phyloP scores from a whole-genome alignment of 306 rosid genomes.

The Vachellia collinsii region DNA sequence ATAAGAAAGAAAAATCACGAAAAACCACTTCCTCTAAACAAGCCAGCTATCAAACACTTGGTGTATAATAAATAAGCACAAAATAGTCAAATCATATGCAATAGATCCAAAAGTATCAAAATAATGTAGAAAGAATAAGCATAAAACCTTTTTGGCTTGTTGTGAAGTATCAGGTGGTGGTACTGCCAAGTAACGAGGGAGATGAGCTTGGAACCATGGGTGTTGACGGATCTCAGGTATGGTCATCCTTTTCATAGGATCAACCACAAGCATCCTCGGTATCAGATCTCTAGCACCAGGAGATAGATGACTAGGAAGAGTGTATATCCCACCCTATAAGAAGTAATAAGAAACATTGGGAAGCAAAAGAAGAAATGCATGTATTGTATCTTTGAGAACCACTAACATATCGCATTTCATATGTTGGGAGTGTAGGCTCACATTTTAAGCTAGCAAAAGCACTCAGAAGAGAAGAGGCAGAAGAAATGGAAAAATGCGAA shows the following conservation, averaged over 20 bases:
- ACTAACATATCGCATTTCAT: not conserved
- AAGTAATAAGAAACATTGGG: conserved; percentile 20
- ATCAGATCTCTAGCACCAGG: conserved; percentile 88
- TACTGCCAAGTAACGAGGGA: conserved; percentile 93
- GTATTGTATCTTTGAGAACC: not conserved
- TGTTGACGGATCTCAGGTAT: conserved; percentile 94
- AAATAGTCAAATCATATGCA: not conserved
- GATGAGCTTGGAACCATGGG: conserved; percentile 89
- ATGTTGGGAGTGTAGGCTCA: not conserved
- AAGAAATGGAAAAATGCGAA: not conserved
- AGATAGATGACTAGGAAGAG: conserved; percentile 90
- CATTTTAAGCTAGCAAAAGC: not conserved
- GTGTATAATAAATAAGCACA: not conserved
- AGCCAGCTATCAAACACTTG: not conserved
- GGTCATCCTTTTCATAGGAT: conserved; percentile 89
- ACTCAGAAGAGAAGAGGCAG: not conserved
- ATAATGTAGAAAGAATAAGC: not conserved
- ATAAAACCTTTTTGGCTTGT: conserved; percentile 74
- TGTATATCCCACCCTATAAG: conserved; percentile 87
- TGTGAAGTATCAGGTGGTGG: conserved; percentile 82
- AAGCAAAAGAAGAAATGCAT: conserved; percentile 28
- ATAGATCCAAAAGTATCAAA: not conserved
- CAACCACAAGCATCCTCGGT: conserved; percentile 90
- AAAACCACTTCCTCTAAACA: not conserved
- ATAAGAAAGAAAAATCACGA: not conserved